Base-by-base conservation (phyloP, 2,329 filamentous ascomycete genomes). In the Fusarium sp. region DNA sequence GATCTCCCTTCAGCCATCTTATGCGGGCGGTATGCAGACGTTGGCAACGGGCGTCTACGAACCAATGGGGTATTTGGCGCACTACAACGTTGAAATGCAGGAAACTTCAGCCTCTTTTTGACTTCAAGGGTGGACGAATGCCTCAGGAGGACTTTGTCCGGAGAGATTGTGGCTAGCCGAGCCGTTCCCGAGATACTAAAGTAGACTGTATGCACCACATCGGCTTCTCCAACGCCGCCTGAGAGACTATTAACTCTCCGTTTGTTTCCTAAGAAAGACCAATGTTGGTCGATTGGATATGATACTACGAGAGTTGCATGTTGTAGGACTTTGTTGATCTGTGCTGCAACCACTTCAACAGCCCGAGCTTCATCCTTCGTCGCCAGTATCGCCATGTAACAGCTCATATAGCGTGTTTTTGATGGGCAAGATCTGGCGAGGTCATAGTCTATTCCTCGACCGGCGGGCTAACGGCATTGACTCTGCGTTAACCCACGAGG, bases 1-100 rank as follows among this genome's bases (percentile, higher is more conserved):
- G 50, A 92, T 78, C 81, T 92, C 90, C 0, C 90, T 90, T 48
- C 92, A 69, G 1, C 89, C 90, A 1, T 90, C 89, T 81, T 80
- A 83, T 17, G 78, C 80, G 4, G 80, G 80, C n/a, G 86, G 84
- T 58, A 86, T 84, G 50, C 88, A 82, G 4, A 85, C 81, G 64
- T 83, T 81, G 12, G 87, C 86, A 74, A 89, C 6, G 86, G 86
- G 86, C 88, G 0, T 90, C 90, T 57, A 2, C 85, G 84, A 7
- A 87, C 90, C 18, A 92, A 79, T 44, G 90, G 76, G 15, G 92
- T 83, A 0, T 90, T 90, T 61, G 89, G 82, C 9, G 87, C 33
- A 83, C 90, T 90, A 92, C 0, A 73, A 71, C 91, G 73, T 92
- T 92, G 80, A 90, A 86, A 11, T 82, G 72, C 67, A 89, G 85